These are phyloP conservation scores for Plectosphaerella plurivora DNA, from an alignment of 2,329 filamentous ascomycete species.

Conservation along the genomic window DNA sequence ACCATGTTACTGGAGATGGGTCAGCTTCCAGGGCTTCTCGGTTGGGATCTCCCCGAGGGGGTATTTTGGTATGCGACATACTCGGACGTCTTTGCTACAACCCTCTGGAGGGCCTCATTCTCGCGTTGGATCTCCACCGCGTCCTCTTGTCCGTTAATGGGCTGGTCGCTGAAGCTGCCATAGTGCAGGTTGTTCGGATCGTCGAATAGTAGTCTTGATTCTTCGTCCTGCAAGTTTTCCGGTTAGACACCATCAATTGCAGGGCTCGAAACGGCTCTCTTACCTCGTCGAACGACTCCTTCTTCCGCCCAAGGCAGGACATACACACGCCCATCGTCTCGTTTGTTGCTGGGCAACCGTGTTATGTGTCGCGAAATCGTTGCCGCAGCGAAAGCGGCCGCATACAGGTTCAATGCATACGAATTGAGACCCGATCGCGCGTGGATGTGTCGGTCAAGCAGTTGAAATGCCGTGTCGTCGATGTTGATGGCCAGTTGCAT, in stretches of 20 bases:
- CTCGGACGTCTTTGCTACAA: conserved; percentile 62
- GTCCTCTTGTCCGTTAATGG: conserved; percentile 50
- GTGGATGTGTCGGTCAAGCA: too few species aligned
- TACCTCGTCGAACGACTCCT: conserved; percentile 53
- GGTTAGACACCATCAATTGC: too few species aligned
- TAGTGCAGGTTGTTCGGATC: conserved; percentile 56
- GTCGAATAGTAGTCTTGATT: conserved; percentile 56
- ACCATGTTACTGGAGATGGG: conserved; percentile 53
- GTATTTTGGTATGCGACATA: conserved; percentile 25
- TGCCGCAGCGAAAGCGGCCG: too few species aligned
- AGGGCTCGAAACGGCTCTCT: conserved; percentile 7
- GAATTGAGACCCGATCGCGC: too few species aligned
- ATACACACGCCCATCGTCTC: conserved; percentile 53
- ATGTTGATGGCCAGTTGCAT: too few species aligned
- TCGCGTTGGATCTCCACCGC: conserved; percentile 60
- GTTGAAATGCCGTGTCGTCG: too few species aligned
- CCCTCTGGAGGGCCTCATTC: conserved; percentile 59
- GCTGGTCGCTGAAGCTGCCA: conserved; percentile 57
- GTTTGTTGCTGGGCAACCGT: too few species aligned
- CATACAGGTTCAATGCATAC: too few species aligned
- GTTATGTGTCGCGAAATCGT: too few species aligned
- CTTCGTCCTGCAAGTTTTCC: conserved; percentile 40
- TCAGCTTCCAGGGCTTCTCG: conserved; percentile 3
- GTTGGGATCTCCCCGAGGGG: background rate
- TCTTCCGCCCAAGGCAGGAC: conserved; percentile 53